These are phyloP conservation scores for Yamadazyma membranifaciens DNA, from an alignment of 1,139 yeast species.

Conservation along the genomic window DNA sequence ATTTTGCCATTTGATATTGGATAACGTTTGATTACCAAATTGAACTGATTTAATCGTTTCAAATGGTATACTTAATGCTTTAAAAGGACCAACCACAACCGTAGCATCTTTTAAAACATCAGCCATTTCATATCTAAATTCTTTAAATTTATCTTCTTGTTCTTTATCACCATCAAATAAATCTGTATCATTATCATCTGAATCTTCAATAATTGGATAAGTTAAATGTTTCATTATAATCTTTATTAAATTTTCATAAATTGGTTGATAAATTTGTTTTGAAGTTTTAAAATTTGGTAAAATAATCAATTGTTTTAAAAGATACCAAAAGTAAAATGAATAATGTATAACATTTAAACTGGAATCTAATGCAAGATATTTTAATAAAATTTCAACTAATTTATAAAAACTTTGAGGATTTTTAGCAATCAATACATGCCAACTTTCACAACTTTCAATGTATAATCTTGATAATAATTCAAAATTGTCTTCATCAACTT, in stretches of 20 bases:
- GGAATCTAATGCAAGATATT: constrained; percentile 60
- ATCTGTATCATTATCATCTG: constrained; percentile 24
- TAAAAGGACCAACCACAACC: constrained; percentile 76
- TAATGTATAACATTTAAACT: constrained; percentile 88
- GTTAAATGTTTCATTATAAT: constrained; percentile 71
- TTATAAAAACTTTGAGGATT: constrained; percentile 66
- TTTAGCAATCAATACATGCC: constrained; percentile 86
- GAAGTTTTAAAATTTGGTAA: constrained; percentile 64
- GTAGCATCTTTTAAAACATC: constrained; percentile 95
- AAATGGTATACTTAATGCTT: constrained; percentile 65
- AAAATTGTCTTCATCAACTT: constrained; percentile 66
- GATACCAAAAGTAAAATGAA: constrained; percentile 91
- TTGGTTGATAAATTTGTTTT: constrained; percentile 52
- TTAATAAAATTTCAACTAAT: constrained; percentile 71
- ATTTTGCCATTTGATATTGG: constrained; percentile 64
- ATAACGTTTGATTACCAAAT: constrained; percentile 20
- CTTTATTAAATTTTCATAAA: constrained; percentile 62
- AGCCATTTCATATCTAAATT: constrained; percentile 94
- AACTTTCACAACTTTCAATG: constrained; percentile 92
- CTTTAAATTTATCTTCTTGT: constrained; percentile 89
- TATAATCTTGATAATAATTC: constrained; percentile 74
- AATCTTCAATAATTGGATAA: constrained; percentile 59
- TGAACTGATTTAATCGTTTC: constrained; percentile 44
- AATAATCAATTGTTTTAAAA: constrained; percentile 69
- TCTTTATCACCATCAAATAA: constrained; percentile 66